phyloP scores from a whole-genome alignment of 768 basidiomycete genomes.

The Phylloporus sp. region DNA sequence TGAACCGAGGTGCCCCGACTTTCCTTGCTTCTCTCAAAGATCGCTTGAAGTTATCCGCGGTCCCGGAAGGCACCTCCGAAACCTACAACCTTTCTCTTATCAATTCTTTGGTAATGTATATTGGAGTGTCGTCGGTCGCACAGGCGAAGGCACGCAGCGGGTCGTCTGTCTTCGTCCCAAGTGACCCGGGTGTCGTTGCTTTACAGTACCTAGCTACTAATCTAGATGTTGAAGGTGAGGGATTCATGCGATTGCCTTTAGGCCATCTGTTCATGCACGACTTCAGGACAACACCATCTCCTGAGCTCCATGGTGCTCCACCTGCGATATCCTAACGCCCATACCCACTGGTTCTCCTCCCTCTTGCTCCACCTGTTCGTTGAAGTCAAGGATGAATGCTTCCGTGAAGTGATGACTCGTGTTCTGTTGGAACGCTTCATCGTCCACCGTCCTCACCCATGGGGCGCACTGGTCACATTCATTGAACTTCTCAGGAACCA shows the following conservation, averaged over 20 bases:
- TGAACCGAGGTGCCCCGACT: conserved; percentile 65
- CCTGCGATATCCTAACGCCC: conserved; percentile 95
- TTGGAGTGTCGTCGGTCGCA: conserved; percentile 89
- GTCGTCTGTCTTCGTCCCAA: conserved; percentile 71
- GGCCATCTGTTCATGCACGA: not conserved
- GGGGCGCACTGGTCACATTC: conserved; percentile 91
- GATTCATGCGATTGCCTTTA: not conserved
- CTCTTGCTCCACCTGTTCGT: conserved; percentile 83
- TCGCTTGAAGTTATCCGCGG: conserved; percentile 51
- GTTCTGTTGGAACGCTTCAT: conserved; percentile 92
- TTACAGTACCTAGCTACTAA: conserved; percentile 79
- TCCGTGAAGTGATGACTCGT: conserved; percentile 79
- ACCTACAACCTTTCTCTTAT: conserved; percentile 84
- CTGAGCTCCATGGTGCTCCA: conserved; percentile 91
- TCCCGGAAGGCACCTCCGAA: conserved; percentile 46
- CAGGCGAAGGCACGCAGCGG: conserved; percentile 85
- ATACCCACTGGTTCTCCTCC: conserved; percentile 97
- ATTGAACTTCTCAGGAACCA: conserved; percentile 89
- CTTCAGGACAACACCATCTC: conserved; percentile 87
- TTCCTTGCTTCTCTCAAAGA: conserved; percentile 78
- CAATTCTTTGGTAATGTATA: conserved; percentile 93
- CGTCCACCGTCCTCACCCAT: conserved; percentile 92
- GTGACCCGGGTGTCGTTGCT: conserved; percentile 79
- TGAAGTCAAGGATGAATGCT: conserved; percentile 70
- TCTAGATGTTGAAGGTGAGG: conserved; percentile 88